phyloP scores from a whole-genome alignment of 495 filamentous ascomycete genomes.

The Penicillium odoratum region DNA sequence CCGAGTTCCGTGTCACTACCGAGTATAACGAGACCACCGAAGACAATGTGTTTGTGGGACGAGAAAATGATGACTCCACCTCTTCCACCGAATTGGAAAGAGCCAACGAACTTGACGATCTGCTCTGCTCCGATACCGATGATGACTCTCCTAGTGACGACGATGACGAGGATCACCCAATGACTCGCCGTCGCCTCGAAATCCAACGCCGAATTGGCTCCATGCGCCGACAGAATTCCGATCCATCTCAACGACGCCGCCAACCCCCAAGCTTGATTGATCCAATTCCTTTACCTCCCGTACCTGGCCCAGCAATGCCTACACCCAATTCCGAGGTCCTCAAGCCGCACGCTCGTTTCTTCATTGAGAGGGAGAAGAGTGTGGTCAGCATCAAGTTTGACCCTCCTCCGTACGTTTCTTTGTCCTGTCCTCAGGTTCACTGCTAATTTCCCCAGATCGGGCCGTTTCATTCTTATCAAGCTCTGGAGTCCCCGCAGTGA shows the following conservation, averaged over 20 bases:
- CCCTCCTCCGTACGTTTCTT: conserved; percentile 70
- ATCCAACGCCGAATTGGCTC: conserved; percentile 25
- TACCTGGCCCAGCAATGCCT: background rate
- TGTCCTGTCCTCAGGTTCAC: background rate
- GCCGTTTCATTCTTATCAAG: conserved; percentile 78
- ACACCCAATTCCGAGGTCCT: conserved; percentile 51
- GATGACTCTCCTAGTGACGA: conserved; percentile 54
- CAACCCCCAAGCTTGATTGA: conserved; percentile 31
- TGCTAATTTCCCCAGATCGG: conserved; percentile 46
- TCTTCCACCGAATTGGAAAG: conserved; percentile 30
- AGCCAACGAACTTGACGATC: conserved; percentile 31
- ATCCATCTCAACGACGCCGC: conserved; percentile 23
- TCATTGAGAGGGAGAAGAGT: conserved; percentile 75
- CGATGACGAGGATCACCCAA: conserved; percentile 21
- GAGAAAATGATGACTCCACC: conserved; percentile 27
- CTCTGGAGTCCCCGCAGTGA: conserved; percentile 70
- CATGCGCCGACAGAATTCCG: conserved; percentile 26
- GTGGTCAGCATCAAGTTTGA: conserved; percentile 87
- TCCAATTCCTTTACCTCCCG: conserved; percentile 19
- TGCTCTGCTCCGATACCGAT: conserved; percentile 51
- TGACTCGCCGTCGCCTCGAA: conserved; percentile 31
- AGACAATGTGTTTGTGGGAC: conserved; percentile 30
- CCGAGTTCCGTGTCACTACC: conserved; percentile 52
- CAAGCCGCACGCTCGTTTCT: conserved; percentile 73
- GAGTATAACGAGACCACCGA: conserved; percentile 50